Evolutionary conservation across 176 grass and related monocot species (phyloP), one percentile per base, ranked within the genome.

Genomic region (Neostapfia colusana): DNA sequence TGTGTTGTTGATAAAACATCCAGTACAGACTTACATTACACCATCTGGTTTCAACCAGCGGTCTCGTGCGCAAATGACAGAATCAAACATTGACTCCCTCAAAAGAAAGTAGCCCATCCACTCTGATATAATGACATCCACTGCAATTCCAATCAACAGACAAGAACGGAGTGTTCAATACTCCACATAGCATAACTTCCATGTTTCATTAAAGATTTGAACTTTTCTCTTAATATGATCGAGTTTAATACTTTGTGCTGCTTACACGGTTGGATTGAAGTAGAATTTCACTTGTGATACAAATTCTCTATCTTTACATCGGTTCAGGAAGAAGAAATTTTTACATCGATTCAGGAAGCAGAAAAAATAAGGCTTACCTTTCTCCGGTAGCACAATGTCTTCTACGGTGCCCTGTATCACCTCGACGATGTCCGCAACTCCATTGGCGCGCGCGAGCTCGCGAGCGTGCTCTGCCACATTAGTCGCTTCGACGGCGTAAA

Each of bases 31-130:
- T 79, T 79, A 99, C 95, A 99, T 99, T 53, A 95, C 77, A 86
- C 95, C 95, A 75, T 92, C 87, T 31, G 92, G 91, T 79, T 95
- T 99, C 77, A 99, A 76, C 91, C 91, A 99, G 0, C 92, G 87
- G 74, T 99, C 95, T 0, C 95, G 89, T 2, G 92, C 95, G 46
- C 83, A 99, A 80, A 99, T 99, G 65, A 99, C 95, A 0, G 95
- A 99, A 82, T 99, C 95, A 75, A 99, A 95, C 95, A 99, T 99
- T 1, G 95, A 95, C 56, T 95, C 95, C 55, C 95, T 90, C 45
- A 99, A 74, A 44, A 99, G 95, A 77, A 95, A 99, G 89, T 99
- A 99, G 15, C 95, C 92, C 95, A 99, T 99, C 95, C 95, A 99
- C 82, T 99, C 95, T 16, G 95, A 99, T 59, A 99, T 99, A 67